phyloP scores from a whole-genome alignment of 306 rosid genomes.

The Citrullus mucosospermus region DNA sequence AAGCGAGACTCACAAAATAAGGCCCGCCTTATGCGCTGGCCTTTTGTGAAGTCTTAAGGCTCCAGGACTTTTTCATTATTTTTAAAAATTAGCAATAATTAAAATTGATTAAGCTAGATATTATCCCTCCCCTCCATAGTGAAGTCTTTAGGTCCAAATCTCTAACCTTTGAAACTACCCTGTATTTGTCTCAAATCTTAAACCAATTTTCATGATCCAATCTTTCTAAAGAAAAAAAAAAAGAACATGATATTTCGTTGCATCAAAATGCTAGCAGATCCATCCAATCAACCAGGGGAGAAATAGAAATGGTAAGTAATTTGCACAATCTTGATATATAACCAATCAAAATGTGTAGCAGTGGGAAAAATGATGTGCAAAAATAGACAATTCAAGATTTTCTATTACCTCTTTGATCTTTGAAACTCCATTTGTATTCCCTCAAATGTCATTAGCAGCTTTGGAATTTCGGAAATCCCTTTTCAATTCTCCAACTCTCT shows the following conservation, averaged over 20 bases:
- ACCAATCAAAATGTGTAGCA: not conserved
- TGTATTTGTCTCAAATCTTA: not conserved
- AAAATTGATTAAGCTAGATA: too few species aligned
- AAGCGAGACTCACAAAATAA: too few species aligned
- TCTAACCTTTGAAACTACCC: not conserved
- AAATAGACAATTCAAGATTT: not conserved
- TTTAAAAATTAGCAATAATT: too few species aligned
- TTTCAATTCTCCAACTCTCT: constrained; percentile 67
- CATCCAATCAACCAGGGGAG: not conserved
- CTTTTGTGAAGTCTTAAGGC: too few species aligned
- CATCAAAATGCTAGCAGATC: not conserved
- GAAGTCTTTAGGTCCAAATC: too few species aligned
- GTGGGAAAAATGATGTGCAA: not conserved
- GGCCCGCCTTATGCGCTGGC: too few species aligned
- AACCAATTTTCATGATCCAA: not conserved
- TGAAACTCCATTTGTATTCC: not conserved
- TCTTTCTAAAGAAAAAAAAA: not conserved
- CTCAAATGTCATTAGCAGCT: constrained; percentile 28
- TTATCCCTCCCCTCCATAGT: too few species aligned
- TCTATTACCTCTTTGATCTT: constrained; percentile 10
- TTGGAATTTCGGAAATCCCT: constrained; percentile 70
- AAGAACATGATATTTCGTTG: not conserved
- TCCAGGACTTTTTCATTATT: too few species aligned
- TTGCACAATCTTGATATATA: not conserved
- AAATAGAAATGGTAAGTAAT: not conserved